Percentiles rank a stretch among this genome's conserved stretches.
Conservation (phyloP, 345 rosid species). For the Sisymbrium irio region DNA sequence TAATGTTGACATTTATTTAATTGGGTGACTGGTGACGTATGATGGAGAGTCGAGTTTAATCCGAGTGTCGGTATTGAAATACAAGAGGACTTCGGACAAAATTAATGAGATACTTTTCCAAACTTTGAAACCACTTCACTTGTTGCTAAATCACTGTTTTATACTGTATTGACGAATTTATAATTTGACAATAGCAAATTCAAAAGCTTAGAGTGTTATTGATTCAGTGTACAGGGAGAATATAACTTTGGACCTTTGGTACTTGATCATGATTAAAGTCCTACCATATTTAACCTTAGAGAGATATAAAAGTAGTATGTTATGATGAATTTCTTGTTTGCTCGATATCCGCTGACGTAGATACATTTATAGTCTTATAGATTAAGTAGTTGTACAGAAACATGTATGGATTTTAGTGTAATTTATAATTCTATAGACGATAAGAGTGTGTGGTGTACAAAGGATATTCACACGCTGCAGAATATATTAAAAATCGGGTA, state of each 20-base stretch:
- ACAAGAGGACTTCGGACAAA: background rate
- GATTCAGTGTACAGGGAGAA: background rate
- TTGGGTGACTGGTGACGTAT: background rate
- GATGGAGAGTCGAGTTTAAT: background rate
- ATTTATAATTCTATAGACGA: background rate
- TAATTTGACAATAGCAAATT: background rate
- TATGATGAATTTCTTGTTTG: background rate
- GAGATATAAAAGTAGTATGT: background rate
- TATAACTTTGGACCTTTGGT: background rate
- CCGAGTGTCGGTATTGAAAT: background rate
- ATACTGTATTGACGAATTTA: background rate
- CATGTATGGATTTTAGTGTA: background rate
- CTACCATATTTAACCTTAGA: background rate
- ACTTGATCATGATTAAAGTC: background rate
- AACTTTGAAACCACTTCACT: background rate
- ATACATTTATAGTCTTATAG: too few relatives aligned
- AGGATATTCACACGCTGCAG: constrained; percentile 17
- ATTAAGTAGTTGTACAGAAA: constrained; percentile 7
- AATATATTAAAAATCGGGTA: constrained; percentile 1
- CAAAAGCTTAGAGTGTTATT: background rate
- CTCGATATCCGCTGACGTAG: background rate
- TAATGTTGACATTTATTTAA: background rate
- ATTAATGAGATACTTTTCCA: too few relatives aligned
- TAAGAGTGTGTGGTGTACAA: constrained; percentile 24
- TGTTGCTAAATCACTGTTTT: background rate